Evolutionary conservation across 208 protist genomes (phyloP).

Genomic region (Acanthamoeba healyi): DNA sequence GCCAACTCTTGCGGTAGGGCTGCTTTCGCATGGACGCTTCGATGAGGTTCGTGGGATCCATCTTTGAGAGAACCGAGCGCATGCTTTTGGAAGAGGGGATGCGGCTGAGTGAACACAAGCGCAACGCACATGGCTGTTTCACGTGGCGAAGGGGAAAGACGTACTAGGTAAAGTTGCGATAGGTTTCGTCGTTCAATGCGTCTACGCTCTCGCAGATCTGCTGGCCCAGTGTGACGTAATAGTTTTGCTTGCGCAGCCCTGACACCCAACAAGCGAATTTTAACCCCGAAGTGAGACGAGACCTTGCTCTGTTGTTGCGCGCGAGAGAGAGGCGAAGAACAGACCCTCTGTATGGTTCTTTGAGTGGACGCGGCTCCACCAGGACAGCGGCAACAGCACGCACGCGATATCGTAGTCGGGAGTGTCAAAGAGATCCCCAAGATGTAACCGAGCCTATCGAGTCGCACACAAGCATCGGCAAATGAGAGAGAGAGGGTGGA

Average conservation of each 20-base stretch:
- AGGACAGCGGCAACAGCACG: neutral
- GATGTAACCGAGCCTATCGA: neutral
- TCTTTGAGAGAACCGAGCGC: neutral
- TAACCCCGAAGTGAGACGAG: neutral
- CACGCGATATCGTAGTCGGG: conserved; percentile 32
- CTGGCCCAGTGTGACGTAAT: neutral
- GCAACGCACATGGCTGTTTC: neutral
- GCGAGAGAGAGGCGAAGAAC: neutral
- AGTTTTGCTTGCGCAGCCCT: neutral
- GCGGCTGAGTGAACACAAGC: neutral
- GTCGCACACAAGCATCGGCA: neutral
- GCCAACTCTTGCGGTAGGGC: neutral
- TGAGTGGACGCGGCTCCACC: conserved; percentile 1
- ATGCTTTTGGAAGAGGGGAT: neutral
- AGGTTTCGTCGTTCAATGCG: neutral
- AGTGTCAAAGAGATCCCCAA: neutral
- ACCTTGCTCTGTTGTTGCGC: neutral
- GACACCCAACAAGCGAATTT: neutral
- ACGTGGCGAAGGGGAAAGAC: neutral
- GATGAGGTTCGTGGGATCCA: neutral
- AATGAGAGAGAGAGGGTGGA: neutral
- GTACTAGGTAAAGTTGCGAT: neutral
- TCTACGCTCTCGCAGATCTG: neutral
- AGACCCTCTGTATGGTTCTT: neutral
- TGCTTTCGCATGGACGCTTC: neutral